These are phyloP conservation scores for Ajuga reptans DNA, from an alignment of 305 asterid genomes.

Conservation along the genomic window DNA sequence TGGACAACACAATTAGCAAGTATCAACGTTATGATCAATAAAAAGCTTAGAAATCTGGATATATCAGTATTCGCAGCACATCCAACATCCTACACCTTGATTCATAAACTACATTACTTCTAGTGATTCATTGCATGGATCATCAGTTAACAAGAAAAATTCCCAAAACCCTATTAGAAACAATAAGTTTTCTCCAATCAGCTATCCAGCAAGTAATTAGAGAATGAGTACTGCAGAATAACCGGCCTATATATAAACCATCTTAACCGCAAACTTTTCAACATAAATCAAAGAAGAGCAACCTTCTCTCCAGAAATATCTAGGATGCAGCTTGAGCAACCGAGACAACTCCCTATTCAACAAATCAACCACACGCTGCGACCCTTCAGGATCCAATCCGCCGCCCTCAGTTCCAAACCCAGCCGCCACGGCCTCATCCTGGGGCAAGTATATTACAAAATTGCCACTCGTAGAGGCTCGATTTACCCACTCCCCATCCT, in stretches of 20 bases:
- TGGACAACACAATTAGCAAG: not conserved
- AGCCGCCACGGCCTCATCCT: constrained; percentile 93
- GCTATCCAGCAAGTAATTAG: not conserved
- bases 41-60: not conserved
- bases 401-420: constrained; percentile 86
- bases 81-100: not conserved
- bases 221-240: not conserved
- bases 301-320: constrained; percentile 93
- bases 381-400: constrained; percentile 79
- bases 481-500: constrained; percentile 43
- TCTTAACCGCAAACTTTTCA: not conserved
- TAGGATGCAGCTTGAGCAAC: constrained; percentile 65
- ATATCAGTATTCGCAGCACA: not conserved
- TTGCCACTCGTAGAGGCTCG: constrained; percentile 34
- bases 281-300: not conserved
- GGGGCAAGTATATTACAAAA: constrained; percentile 81
- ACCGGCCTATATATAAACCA: not conserved
- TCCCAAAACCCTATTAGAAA: not conserved
- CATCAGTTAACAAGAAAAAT: not conserved
- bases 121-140: not conserved
- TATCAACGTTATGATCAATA: not conserved
- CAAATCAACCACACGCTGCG: constrained; percentile 89
- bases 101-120: not conserved
- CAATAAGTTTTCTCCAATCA: not conserved
- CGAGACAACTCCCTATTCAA: constrained; percentile 67